These are phyloP conservation scores for Galerina marginata DNA, from an alignment of 768 basidiomycete species.

Conservation along the genomic window DNA sequence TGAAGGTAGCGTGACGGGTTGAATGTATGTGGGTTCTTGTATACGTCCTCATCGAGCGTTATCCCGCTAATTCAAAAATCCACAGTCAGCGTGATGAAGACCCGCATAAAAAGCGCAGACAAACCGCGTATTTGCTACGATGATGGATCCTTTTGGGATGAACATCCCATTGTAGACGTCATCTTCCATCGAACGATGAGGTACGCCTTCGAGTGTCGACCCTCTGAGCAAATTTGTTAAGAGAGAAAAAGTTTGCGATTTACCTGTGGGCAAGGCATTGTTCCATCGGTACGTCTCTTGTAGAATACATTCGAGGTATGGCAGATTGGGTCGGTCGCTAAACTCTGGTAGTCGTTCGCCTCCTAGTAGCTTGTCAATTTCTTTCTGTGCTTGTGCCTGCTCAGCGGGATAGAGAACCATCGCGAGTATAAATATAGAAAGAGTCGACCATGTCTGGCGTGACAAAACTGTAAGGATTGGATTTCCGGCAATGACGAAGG, in stretches of 20 bases:
- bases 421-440: conserved; percentile 27
- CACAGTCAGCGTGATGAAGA: background rate
- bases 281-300: conserved; percentile 6
- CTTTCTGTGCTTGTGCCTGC: conserved; percentile 33
- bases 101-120: background rate
- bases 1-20: conserved; percentile 2
- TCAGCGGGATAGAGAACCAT: conserved; percentile 33
- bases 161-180: conserved; percentile 13
- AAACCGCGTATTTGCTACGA: conserved; percentile 4
- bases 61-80: background rate
- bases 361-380: conserved; percentile 33
- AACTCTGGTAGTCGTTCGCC: conserved; percentile 14
- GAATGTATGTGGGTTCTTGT: background rate
- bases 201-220: background rate
- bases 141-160: conserved; percentile 3
- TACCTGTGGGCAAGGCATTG: background rate
- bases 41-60: conserved; percentile 6
- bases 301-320: background rate
- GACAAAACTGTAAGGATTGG: no score
- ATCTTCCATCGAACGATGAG: conserved; percentile 5
- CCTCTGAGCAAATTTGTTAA: no score
- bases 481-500: background rate
- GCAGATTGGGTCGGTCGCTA: background rate
- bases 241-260: no score
- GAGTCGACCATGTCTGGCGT: conserved; percentile 2